Evolutionary conservation across 2,329 filamentous ascomycete species (phyloP), one percentile per base, ranked within the genome.

Genomic region (Hymenoscyphus scutula): DNA sequence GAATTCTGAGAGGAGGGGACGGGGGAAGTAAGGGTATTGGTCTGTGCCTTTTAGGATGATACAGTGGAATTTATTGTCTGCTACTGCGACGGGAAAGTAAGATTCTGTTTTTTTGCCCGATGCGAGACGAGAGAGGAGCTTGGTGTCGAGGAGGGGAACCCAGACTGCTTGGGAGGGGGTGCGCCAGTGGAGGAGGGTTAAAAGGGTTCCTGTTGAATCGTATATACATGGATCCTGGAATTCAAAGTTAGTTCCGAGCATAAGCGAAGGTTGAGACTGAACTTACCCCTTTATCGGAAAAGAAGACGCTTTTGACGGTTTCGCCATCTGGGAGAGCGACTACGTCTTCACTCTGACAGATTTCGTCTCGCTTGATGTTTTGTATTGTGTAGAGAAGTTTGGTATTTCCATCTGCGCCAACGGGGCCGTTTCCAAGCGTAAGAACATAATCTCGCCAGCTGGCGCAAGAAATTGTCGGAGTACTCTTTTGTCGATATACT

Each of bases 21-120:
- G 88, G 11, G 92, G 95, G 78, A 94, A 98, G 79, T 95, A 97
- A 0, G 94, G 93, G 73, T 97, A 91, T 73, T 89, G 85, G 74
- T 99, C 95, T 38, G 90, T 90, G 66, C 95, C 95, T 78, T 99
- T 99, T 73, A 99, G 87, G 71, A 99, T 98, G 77, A 99, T 97
- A 79, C 96, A 99, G 81, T 98, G 94, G 77, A 99, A 99, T 72
- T 90, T 94, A 72, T 90, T 84, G 70, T 93, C 87, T 2, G 94
- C 92, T 1, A 98, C 93, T 0, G 95, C 95, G 34, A 99, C 91
- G 1, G 95, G 95, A 84, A 93, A 99, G 79, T 99, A 99, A 0
- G 82, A 85, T 77, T 99, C 95, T 67, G 89, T 84, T 76, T 97
- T 97, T 62, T 89, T 88, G 29, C 95, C 95, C 2, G 86, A 88